These are phyloP conservation scores for Pogostemon cablin DNA, from an alignment of 257 asterid species.

Conservation along the genomic window DNA sequence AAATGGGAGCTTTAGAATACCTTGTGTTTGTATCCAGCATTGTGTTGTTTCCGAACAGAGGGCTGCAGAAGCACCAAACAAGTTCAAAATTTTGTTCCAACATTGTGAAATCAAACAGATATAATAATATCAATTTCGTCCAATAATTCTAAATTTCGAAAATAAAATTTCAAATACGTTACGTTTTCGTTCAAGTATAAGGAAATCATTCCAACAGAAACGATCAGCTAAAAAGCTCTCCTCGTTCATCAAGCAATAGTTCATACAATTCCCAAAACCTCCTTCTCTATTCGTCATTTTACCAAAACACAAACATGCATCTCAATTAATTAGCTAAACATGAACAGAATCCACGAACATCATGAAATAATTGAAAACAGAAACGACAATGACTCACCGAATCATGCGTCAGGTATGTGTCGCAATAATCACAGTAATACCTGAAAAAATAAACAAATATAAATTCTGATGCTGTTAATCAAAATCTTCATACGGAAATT, in stretches of 20 bases:
- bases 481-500: slow-evolving; percentile 7
- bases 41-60: slow-evolving; percentile 94
- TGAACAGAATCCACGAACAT: not conserved
- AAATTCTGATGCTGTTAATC: slow-evolving; percentile 2
- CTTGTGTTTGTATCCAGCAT: slow-evolving; percentile 98
- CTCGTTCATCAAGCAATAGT: slow-evolving; percentile 16
- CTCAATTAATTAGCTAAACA: slow-evolving; percentile 10
- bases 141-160: not conserved
- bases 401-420: slow-evolving; percentile 93
- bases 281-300: not conserved
- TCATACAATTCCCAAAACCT: slow-evolving; percentile 6
- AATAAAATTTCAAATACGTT: not conserved
- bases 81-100: not conserved
- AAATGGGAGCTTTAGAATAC: slow-evolving; percentile 36
- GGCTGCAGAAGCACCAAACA: slow-evolving; percentile 65
- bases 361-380: slow-evolving; percentile 9
- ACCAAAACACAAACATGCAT: not conserved
- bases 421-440: slow-evolving; percentile 94
- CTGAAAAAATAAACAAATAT: slow-evolving; percentile 39
- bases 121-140: not conserved
- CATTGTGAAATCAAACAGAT: not conserved
- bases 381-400: slow-evolving; percentile 53
- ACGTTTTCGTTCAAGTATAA: not conserved
- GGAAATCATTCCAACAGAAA: slow-evolving; percentile 1
- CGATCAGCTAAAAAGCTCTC: not conserved